A percentile compares a stretch with the other conserved stretches of the same genome.
These are phyloP conservation scores for Nidula niveotomentosa DNA, from an alignment of 1,284 basidiomycete species.

Conservation along the genomic window DNA sequence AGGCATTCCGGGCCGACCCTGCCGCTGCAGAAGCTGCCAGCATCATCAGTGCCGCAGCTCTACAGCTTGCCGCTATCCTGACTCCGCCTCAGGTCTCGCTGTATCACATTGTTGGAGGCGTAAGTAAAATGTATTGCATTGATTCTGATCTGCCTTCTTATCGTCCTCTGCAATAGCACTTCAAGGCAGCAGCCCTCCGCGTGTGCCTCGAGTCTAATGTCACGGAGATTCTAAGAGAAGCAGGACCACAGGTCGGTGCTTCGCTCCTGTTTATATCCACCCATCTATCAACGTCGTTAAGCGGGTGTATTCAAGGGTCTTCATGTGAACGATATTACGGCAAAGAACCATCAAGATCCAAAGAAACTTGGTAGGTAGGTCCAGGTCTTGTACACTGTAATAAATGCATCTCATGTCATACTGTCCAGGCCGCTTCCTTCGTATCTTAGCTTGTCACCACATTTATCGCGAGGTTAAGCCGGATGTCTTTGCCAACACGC, in stretches of 20 bases:
- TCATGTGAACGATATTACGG: slow-evolving; percentile 32
- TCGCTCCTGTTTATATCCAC: background rate
- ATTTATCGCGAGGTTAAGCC: slow-evolving; percentile 40
- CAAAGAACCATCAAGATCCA: slow-evolving; percentile 21
- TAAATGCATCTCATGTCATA: background rate
- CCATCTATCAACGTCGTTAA: background rate
- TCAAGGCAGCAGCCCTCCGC: slow-evolving; percentile 19
- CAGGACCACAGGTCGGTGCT: slow-evolving; percentile 26
- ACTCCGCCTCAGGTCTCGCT: slow-evolving; percentile 26
- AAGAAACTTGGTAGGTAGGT: slow-evolving; percentile 28
- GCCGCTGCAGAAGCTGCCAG: slow-evolving; percentile 26
- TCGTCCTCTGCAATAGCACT: slow-evolving; percentile 9
- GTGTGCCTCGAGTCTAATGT: slow-evolving; percentile 30
- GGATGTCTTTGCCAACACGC: slow-evolving; percentile 41
- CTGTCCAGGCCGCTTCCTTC: slow-evolving; percentile 31
- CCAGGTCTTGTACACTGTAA: background rate
- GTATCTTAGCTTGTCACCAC: slow-evolving; percentile 38
- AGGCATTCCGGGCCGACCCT: slow-evolving; percentile 25
- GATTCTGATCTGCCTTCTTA: slow-evolving; percentile 5
- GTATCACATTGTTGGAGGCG: slow-evolving; percentile 23
- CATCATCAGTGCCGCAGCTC: slow-evolving; percentile 32
- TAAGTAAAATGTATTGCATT: slow-evolving; percentile 13
- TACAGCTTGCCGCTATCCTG: slow-evolving; percentile 33
- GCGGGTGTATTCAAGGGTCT: slow-evolving; percentile 19
- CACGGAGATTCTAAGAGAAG: slow-evolving; percentile 35